A percentile compares a stretch with the other conserved stretches of the same genome.
These are phyloP conservation scores for Ophiostoma sp. DNA, from an alignment of 2,329 filamentous ascomycete genomes.

Conservation along the genomic window DNA sequence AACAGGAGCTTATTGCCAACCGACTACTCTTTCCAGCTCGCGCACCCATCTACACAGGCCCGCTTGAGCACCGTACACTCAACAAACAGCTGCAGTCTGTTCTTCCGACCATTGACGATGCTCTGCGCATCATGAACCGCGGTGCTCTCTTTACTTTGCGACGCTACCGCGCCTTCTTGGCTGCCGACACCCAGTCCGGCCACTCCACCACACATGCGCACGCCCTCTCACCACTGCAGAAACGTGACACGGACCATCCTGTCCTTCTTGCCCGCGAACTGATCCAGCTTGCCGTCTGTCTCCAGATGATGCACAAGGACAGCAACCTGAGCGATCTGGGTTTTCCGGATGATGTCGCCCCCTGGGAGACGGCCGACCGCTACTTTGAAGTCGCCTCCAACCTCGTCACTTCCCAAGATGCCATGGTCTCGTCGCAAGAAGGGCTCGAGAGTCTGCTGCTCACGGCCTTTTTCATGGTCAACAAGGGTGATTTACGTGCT, in stretches of 20 bases:
- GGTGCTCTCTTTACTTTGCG: slow-evolving; percentile 24
- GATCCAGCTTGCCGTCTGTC: slow-evolving; percentile 27
- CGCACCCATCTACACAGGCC: neutral
- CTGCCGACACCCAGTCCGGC: slow-evolving; percentile 31
- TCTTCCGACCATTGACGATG: slow-evolving; percentile 31
- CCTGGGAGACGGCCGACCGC: slow-evolving; percentile 30
- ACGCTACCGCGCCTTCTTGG: slow-evolving; percentile 31
- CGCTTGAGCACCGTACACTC: slow-evolving; percentile 9
- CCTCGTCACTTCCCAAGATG: slow-evolving; percentile 47
- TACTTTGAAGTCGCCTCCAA: slow-evolving; percentile 29
- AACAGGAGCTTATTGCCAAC: slow-evolving; percentile 11
- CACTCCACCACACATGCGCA: slow-evolving; percentile 18
- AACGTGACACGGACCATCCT: slow-evolving; percentile 15
- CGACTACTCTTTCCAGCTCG: neutral
- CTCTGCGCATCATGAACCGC: slow-evolving; percentile 25
- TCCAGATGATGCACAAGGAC: slow-evolving; percentile 22
- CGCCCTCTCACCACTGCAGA: slow-evolving; percentile 28
- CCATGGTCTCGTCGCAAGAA: slow-evolving; percentile 46
- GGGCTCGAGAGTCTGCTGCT: slow-evolving; percentile 52
- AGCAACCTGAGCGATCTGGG: slow-evolving; percentile 31
- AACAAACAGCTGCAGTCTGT: slow-evolving; percentile 29
- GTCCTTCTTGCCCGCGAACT: slow-evolving; percentile 24
- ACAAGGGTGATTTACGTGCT: slow-evolving; percentile 46
- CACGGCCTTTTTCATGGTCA: slow-evolving; percentile 47
- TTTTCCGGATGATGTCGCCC: slow-evolving; percentile 33